phyloP scores from a whole-genome alignment of 495 filamentous ascomycete genomes.

The Daldinia vernicosa region DNA sequence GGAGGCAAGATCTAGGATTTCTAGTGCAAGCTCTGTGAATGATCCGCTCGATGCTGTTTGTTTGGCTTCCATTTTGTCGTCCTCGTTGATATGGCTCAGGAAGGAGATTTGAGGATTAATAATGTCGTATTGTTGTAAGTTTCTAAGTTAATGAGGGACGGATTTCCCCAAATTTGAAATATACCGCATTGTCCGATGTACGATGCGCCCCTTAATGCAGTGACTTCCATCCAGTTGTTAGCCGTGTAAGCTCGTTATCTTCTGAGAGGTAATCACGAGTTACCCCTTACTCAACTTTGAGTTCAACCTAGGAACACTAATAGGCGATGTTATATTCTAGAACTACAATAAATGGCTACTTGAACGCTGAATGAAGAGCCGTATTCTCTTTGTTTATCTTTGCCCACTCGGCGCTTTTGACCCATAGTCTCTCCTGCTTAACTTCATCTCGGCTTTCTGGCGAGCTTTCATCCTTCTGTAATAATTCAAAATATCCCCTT shows the following conservation, averaged over 20 bases:
- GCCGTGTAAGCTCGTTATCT: too few species aligned
- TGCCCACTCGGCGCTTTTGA: conserved; percentile 33
- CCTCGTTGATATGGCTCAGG: neutral
- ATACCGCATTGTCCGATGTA: too few species aligned
- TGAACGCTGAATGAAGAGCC: conserved; percentile 6
- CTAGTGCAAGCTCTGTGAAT: neutral
- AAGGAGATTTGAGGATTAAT: neutral
- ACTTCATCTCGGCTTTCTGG: conserved; percentile 49
- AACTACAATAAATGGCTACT: neutral
- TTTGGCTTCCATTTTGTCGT: neutral
- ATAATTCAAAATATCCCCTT: conserved; percentile 52
- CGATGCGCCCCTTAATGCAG: too few species aligned
- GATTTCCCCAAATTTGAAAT: neutral
- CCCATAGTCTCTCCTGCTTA: conserved; percentile 53
- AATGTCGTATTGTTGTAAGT: too few species aligned
- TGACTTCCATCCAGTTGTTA: too few species aligned
- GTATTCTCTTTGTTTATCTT: conserved; percentile 23
- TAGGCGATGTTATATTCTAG: neutral
- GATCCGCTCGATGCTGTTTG: neutral
- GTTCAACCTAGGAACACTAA: too few species aligned
- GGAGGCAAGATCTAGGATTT: neutral
- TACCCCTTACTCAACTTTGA: too few species aligned
- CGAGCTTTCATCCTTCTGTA: conserved; percentile 49
- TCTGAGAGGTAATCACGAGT: too few species aligned
- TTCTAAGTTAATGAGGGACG: too few species aligned